A percentile compares a stretch with the other conserved stretches of the same genome.
These are phyloP conservation scores for Pleurotus sapidus DNA, from an alignment of 768 basidiomycete species.

Conservation along the genomic window DNA sequence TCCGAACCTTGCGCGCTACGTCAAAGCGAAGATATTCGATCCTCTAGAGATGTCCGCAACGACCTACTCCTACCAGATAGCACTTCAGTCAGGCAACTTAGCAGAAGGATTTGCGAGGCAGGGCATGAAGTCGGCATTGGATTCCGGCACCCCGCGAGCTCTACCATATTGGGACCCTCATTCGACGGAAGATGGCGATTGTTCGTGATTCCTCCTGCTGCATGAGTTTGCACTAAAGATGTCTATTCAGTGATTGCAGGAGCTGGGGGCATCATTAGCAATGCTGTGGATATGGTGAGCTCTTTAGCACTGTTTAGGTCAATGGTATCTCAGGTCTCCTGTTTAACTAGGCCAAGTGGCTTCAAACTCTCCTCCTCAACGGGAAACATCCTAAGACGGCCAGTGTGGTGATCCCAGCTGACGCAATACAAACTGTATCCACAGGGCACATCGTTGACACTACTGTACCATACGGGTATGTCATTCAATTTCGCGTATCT, in stretches of 20 bases:
- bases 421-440: slow-evolving; percentile 18
- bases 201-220: slow-evolving; percentile 12
- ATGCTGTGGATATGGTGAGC: slow-evolving; percentile 22
- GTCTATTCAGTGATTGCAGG: slow-evolving; percentile 20
- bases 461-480: slow-evolving; percentile 11
- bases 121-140: slow-evolving; percentile 17
- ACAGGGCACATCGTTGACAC: slow-evolving; percentile 19
- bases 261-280: slow-evolving; percentile 25
- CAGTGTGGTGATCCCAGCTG: slow-evolving; percentile 19
- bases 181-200: slow-evolving; percentile 18
- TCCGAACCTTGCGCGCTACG: slow-evolving; percentile 19
- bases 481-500: background rate
- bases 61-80: slow-evolving; percentile 23
- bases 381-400: slow-evolving; percentile 24
- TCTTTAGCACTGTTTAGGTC: background rate
- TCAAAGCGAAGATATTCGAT: slow-evolving; percentile 24
- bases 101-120: slow-evolving; percentile 21
- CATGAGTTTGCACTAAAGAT: background rate
- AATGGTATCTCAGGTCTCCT: background rate
- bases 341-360: slow-evolving; percentile 18
- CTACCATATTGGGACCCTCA: slow-evolving; percentile 17
- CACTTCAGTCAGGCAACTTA: slow-evolving; percentile 21
- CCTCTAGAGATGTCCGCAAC: slow-evolving; percentile 23
- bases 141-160: slow-evolving; percentile 16
- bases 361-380: slow-evolving; percentile 19